Conservation (phyloP, 2,329 filamentous ascomycete genomes). For the Lasiodiplodia theobromae region DNA sequence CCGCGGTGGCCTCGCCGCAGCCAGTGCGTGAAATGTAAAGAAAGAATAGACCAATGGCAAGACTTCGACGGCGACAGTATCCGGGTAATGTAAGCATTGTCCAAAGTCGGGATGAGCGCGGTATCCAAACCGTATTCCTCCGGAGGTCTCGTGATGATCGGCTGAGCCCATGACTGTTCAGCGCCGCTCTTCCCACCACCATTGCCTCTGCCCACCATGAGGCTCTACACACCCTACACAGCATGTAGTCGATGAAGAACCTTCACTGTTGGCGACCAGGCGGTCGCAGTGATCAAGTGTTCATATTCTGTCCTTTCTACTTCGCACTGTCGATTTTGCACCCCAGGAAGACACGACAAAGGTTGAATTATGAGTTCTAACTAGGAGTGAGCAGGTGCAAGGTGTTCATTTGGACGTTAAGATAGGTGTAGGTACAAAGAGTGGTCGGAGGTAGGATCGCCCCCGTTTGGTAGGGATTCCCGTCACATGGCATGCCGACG, state of each 20-base stretch:
- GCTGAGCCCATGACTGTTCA: not conserved
- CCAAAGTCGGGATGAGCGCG: not conserved
- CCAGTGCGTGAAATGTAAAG: constrained; percentile 29
- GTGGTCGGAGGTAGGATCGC: not conserved
- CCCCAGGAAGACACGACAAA: not conserved
- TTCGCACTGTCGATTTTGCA: not conserved
- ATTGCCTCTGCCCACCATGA: not conserved
- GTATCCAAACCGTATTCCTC: not conserved
- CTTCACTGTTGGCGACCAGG: not conserved
- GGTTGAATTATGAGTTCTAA: not conserved
- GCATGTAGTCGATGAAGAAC: not conserved
- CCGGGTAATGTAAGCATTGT: not conserved
- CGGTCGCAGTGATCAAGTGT: not conserved
- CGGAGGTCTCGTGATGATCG: constrained; percentile 11
- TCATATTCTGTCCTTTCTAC: not conserved
- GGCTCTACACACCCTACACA: not conserved
- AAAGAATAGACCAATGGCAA: constrained; percentile 29
- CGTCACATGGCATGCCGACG: constrained; percentile 13
- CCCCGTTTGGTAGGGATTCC: not conserved
- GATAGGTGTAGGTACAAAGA: not conserved
- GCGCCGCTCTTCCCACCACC: not conserved
- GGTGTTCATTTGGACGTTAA: not conserved
- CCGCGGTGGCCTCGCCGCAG: not conserved
- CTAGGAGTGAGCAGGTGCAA: not conserved
- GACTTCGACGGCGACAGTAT: no score